Base-by-base conservation (phyloP, 2,329 filamentous ascomycete species). In the Talaromyces rugulosus region DNA sequence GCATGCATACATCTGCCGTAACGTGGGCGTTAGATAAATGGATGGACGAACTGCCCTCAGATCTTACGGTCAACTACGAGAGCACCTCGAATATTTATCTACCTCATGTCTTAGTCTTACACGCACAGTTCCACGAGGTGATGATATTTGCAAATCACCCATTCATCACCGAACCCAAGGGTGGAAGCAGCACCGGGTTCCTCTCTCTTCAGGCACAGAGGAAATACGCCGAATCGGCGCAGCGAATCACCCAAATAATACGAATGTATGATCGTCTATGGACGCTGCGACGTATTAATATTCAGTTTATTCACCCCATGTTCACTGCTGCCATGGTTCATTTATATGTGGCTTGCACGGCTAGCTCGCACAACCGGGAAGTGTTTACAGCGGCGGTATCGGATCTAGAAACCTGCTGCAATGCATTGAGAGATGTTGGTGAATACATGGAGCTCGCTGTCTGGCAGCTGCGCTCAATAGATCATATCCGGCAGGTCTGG, bases 141-240 rank as follows among this genome's bases (percentile, higher is more conserved):
- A 63, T 66, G 54, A 65, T 66, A 7, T 66, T 66, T 56, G 63
- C 64, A n/a, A 66, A 66, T 23, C 64, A 66, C 31, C 64, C 64
- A 7, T 62, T 69, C 23, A 67, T 69, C 31, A 60, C 64, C 5
- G 40, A 56, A 7, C 40, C 63, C 18, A 36, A 47, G 12, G 40
- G 40, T 18, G 57, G 47, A 14, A 53, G 16, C 28, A 31, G 50
- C 30, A 31, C 16, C 28, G 50, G 28, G 16, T 9, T 53, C 30
- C 50, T 53, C 16, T 53, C 50, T 31, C 14, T 53, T 16, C 50
- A 53, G 4, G 16, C 62, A 23, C 63, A 59, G 9, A 44, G 57
- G 50, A 64, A 53, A 62, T 66, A 58, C 30, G 54, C 56, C 33
- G 61, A 64, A 28, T 62, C 63, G 27, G 63, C 63, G 8, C 42